phyloP scores from a whole-genome alignment of 495 filamentous ascomycete genomes.

The Talaromyces proteolyticus region DNA sequence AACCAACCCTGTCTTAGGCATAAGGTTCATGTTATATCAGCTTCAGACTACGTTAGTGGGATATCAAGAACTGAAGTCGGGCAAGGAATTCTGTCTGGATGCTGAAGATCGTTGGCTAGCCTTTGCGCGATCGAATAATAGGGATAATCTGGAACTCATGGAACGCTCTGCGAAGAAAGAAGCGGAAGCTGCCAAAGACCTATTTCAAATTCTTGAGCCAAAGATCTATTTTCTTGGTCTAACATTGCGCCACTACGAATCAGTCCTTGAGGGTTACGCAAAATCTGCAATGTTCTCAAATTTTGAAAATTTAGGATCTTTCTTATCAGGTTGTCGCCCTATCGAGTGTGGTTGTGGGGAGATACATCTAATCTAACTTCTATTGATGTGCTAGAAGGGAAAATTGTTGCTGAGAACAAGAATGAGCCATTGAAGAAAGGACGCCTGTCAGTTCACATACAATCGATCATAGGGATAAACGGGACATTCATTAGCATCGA shows the following conservation, averaged over 20 bases:
- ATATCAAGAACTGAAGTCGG: background rate
- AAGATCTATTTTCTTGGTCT: background rate
- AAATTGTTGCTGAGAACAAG: background rate
- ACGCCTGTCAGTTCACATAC: background rate
- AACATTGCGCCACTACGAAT: background rate
- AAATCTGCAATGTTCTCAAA: background rate
- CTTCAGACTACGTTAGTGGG: background rate
- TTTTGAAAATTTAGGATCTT: background rate
- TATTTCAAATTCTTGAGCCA: background rate
- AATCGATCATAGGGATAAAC: background rate
- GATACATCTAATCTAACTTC: background rate
- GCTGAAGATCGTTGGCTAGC: background rate
- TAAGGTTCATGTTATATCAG: background rate
- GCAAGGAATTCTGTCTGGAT: background rate
- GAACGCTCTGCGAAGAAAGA: background rate
- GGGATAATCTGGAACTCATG: background rate
- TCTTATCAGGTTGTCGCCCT: background rate
- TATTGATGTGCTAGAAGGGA: background rate
- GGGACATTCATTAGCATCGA: background rate
- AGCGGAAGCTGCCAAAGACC: background rate
- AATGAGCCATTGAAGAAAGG: background rate
- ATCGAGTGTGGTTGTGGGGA: background rate
- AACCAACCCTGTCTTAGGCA: background rate
- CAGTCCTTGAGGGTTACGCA: background rate
- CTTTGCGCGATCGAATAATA: background rate